phyloP scores from a whole-genome alignment of 2,329 filamentous ascomycete genomes.

The Drechslerella stenobrocha region DNA sequence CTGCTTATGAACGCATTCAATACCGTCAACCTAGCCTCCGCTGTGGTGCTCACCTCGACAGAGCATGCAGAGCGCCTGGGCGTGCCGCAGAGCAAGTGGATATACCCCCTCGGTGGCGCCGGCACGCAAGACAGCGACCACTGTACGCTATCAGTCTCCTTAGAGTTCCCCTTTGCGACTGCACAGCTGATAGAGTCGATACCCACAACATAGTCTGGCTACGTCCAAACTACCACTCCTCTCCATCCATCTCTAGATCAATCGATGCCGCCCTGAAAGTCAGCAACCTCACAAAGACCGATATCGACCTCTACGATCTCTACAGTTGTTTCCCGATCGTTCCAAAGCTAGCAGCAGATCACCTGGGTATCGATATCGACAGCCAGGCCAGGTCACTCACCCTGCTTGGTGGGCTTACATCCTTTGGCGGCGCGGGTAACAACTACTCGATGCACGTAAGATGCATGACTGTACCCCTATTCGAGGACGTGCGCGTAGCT shows the following conservation, averaged over 20 bases:
- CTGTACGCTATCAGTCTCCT: conserved; percentile 56
- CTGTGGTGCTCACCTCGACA: conserved; percentile 65
- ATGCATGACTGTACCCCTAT: conserved; percentile 10
- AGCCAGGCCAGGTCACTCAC: conserved; percentile 62
- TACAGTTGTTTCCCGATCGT: conserved; percentile 73
- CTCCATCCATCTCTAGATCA: conserved; percentile 64
- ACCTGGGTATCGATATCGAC: conserved; percentile 62
- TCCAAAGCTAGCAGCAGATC: conserved; percentile 66
- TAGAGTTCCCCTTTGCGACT: background rate
- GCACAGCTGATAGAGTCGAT: background rate
- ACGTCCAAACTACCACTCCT: conserved; percentile 63
- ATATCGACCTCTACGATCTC: conserved; percentile 67
- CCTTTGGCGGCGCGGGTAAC: conserved; percentile 71
- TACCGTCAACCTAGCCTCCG: conserved; percentile 66
- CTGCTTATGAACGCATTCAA: conserved; percentile 74
- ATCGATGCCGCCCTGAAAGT: conserved; percentile 62
- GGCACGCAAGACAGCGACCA: conserved; percentile 64
- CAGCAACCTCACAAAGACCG: conserved; percentile 59
- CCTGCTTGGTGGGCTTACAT: conserved; percentile 68
- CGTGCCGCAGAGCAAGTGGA: conserved; percentile 63
- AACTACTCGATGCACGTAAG: conserved; percentile 71
- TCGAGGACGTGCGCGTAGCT: background rate
- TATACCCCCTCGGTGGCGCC: conserved; percentile 68
- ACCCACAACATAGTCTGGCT: conserved; percentile 62
- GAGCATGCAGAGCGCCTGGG: conserved; percentile 62